These are phyloP conservation scores for Amanita fuliginea DNA, from an alignment of 768 basidiomycete species.

Conservation along the genomic window DNA sequence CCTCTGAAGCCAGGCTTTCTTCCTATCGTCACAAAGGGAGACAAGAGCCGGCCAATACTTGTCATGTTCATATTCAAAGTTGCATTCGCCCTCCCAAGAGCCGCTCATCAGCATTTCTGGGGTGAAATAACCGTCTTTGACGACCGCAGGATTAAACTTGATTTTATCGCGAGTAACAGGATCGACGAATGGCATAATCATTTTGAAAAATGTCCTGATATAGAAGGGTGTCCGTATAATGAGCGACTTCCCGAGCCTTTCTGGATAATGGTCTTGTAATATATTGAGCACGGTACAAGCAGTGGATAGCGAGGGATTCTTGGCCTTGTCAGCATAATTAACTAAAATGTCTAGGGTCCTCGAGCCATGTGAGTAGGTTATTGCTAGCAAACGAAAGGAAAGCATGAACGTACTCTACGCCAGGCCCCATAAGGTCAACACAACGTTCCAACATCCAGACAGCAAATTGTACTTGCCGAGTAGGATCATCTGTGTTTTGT, in stretches of 20 bases:
- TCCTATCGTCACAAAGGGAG: slow-evolving; percentile 38
- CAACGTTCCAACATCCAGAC: slow-evolving; percentile 73
- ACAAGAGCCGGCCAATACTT: slow-evolving; percentile 66
- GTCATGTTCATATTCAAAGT: slow-evolving; percentile 66
- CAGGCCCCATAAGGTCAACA: slow-evolving; percentile 69
- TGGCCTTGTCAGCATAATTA: slow-evolving; percentile 66
- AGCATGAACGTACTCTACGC: slow-evolving; percentile 54
- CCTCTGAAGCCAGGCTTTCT: slow-evolving; percentile 35
- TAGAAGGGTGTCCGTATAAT: slow-evolving; percentile 78
- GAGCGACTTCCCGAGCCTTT: slow-evolving; percentile 67
- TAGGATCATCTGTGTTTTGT: slow-evolving; percentile 68
- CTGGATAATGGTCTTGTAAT: slow-evolving; percentile 77
- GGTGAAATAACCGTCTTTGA: slow-evolving; percentile 58
- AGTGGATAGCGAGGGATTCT: slow-evolving; percentile 35
- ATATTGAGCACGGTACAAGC: slow-evolving; percentile 44
- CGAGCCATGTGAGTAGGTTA: not conserved
- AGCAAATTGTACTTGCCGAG: slow-evolving; percentile 59
- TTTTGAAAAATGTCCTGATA: slow-evolving; percentile 62
- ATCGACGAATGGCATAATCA: slow-evolving; percentile 76
- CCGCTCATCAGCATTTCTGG: slow-evolving; percentile 60
- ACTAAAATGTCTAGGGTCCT: slow-evolving; percentile 66
- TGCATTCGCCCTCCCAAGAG: slow-evolving; percentile 55
- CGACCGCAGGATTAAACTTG: slow-evolving; percentile 60
- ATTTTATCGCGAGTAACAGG: slow-evolving; percentile 69
- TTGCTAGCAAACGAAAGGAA: not conserved